Evolutionary conservation across 2,329 filamentous ascomycete genomes (phyloP).

Genomic region (Fusarium compactum): DNA sequence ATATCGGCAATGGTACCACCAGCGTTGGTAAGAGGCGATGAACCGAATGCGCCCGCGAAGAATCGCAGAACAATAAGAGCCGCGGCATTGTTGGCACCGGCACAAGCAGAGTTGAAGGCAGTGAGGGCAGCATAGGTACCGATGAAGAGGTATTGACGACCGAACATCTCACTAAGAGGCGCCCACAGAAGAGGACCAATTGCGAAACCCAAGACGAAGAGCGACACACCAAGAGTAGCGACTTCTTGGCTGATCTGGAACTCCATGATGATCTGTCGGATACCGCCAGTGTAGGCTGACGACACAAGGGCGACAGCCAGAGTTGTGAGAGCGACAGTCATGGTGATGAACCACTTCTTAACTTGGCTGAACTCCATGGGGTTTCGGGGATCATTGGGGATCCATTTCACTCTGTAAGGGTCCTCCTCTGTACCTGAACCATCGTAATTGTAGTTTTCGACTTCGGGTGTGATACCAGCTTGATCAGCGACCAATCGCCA

Average conservation of each 20-base stretch:
- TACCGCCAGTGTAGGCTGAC: slow-evolving; percentile 37
- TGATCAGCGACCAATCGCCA: slow-evolving; percentile 38
- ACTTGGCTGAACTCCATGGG: slow-evolving; percentile 30
- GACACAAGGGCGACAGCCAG: slow-evolving; percentile 37
- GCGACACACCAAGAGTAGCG: slow-evolving; percentile 36
- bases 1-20: slow-evolving; percentile 80
- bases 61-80: slow-evolving; percentile 78
- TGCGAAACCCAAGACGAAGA: slow-evolving; percentile 56
- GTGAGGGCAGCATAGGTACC: slow-evolving; percentile 75
- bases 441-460: slow-evolving; percentile 36
- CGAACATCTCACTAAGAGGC: slow-evolving; percentile 78
- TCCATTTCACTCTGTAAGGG: slow-evolving; percentile 38
- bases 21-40: slow-evolving; percentile 61
- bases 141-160: slow-evolving; percentile 69
- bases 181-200: slow-evolving; percentile 80
- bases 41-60: slow-evolving; percentile 84
- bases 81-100: slow-evolving; percentile 76
- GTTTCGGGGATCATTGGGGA: slow-evolving; percentile 38
- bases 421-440: slow-evolving; percentile 37
- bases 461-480: slow-evolving; percentile 35
- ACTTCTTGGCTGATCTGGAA: slow-evolving; percentile 38
- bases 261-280: slow-evolving; percentile 30
- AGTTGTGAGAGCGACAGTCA: slow-evolving; percentile 34
- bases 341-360: slow-evolving; percentile 41
- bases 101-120: slow-evolving; percentile 80